Base-by-base conservation (phyloP, 1,284 basidiomycete species). In the Pterulicium gracile region DNA sequence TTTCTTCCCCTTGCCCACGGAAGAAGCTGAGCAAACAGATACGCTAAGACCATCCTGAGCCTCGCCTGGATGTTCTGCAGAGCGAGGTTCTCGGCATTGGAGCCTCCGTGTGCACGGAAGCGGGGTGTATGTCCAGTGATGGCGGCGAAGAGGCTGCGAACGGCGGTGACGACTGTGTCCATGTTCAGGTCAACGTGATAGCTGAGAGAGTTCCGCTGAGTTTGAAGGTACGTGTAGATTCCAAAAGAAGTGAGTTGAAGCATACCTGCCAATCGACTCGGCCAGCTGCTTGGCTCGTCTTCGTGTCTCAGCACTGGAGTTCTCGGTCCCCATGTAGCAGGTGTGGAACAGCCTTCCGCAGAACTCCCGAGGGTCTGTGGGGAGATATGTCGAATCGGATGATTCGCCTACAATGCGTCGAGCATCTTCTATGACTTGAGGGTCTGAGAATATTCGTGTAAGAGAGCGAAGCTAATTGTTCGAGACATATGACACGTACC, bases 291-390 rank as follows among this genome's bases (percentile, higher is more conserved):
- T 93, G 2, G 95, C 96, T 24, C 95, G 75, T 51, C 73, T 66
- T 12, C 93, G 72, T 4, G 96, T 98, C 54, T 97, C 95, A 1
- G 64, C 63, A 52, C 84, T 89, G 7, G 92, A 97, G 62, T 98
- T 95, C 61, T 94, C 88, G 0, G 95, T 98, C 10, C 95, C 95
- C 96, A 98, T 98, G 65, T 97, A 98, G 65, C 92, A 97, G 0
- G 95, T 97, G 60, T 98, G 92, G 71, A 99, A 97, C 49, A 98
- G 81, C 23, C 91, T 75, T 48, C 70, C 72, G 42, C 81, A 80
- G 54, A 98, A 91, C 58, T 98, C 96, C 49, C 74, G 77, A 1
- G 94, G 79, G 58, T 96, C 89, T 0, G 74, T 72, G 1, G 95
- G 96, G 19, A 89, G 59, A 62, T 97, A 98, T 0, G 63, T 64